Evolutionary conservation across 2,329 filamentous ascomycete species (phyloP).

Genomic region (Cladophialophora carrionii): DNA sequence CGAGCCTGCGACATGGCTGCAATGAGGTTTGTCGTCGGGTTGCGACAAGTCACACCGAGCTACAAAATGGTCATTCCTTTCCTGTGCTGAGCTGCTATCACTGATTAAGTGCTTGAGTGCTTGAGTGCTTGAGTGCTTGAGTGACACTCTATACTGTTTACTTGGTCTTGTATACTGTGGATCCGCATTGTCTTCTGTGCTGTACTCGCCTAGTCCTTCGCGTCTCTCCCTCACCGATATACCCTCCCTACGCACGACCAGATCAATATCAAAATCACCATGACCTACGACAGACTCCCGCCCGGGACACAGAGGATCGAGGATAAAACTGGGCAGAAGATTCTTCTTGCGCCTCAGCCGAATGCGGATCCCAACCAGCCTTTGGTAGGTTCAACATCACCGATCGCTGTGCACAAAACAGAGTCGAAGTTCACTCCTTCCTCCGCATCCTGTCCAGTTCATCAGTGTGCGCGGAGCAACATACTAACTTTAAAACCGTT

Average conservation of each 20-base stretch:
- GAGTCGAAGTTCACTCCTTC: neutral
- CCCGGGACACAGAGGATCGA: slow-evolving; percentile 34
- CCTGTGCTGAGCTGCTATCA: neutral
- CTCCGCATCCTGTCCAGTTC: neutral
- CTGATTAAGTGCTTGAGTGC: neutral
- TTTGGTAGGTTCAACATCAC: slow-evolving; percentile 24
- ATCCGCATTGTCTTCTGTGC: neutral
- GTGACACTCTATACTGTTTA: too few relatives aligned
- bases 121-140: neutral
- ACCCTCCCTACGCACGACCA: neutral
- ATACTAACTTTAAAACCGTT: neutral
- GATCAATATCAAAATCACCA: slow-evolving; percentile 6
- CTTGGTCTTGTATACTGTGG: too few relatives aligned
- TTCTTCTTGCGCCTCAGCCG: slow-evolving; percentile 39
- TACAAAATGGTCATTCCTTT: slow-evolving; percentile 1
- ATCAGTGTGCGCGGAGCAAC: neutral
- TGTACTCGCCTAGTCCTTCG: neutral
- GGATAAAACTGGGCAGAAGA: slow-evolving; percentile 25
- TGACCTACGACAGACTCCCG: slow-evolving; percentile 31
- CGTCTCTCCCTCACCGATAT: neutral
- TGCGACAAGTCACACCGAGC: neutral
- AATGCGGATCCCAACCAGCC: slow-evolving; percentile 41
- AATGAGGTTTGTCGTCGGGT: neutral
- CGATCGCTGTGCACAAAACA: neutral
- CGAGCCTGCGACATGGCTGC: neutral